phyloP scores from a whole-genome alignment of 352 stramenopile species.

The Globisporangium cystogenes region DNA sequence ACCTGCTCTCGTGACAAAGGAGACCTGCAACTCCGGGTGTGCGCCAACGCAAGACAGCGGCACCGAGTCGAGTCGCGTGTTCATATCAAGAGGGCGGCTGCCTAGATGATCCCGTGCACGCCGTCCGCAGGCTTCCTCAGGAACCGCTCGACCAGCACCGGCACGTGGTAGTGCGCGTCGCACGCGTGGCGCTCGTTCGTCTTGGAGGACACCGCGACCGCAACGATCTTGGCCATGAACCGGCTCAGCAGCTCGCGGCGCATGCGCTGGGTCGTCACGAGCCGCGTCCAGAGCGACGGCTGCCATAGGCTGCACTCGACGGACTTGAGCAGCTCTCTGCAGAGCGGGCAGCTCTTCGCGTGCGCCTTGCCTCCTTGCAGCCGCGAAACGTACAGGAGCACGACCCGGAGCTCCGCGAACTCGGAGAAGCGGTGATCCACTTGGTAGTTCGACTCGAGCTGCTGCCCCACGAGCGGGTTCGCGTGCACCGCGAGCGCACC shows the following conservation, averaged over 20 bases:
- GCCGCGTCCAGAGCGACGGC: slow-evolving; percentile 1
- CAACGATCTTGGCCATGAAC: background rate
- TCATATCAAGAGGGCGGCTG: background rate
- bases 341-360: slow-evolving; percentile 1
- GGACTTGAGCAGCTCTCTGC: slow-evolving; percentile 3
- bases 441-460: slow-evolving; percentile 14
- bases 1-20: too few relatives aligned
- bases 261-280: slow-evolving; percentile 5
- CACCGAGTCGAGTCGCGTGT: background rate
- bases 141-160: slow-evolving; percentile 6
- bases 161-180: slow-evolving; percentile 2
- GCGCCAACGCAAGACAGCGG: too few relatives aligned
- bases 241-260: background rate
- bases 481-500: background rate
- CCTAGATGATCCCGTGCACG: background rate
- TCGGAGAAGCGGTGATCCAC: slow-evolving; percentile 12
- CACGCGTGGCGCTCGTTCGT: background rate
- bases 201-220: background rate
- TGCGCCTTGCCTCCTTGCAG: slow-evolving; percentile 6
- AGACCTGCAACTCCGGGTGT: too few relatives aligned
- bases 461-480: slow-evolving; percentile 5
- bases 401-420: slow-evolving; percentile 7
- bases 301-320: slow-evolving; percentile 7
- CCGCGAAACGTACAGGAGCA: slow-evolving; percentile 6
- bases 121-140: slow-evolving; percentile 3